Base-by-base conservation (phyloP, 306 rosid species). In the Acmispon strigosus region DNA sequence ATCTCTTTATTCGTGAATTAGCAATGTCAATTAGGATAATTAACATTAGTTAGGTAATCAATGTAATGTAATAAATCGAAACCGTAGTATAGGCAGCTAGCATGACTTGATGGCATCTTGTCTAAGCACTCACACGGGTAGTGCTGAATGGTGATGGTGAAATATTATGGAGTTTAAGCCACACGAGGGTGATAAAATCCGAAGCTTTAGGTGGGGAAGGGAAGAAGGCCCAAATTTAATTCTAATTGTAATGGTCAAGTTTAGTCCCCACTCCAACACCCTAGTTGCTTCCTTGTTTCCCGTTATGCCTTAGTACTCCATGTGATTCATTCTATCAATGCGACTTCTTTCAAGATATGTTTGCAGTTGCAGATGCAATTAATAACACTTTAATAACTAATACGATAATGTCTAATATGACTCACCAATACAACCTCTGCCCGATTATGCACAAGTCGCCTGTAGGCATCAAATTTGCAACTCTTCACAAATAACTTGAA, bases 121-220 rank as follows among this genome's bases (percentile, higher is more conserved):
- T 49, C 50, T 41, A 56, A 60, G 39, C 49, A 62, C n/a, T n/a
- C 84, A 75, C 88, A 75, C 87, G 90, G 69, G 90, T 76, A 85
- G 72, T 75, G 52, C 16, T 64, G 27, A 80, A 69, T 64, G 49
- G 12, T 13, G 85, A 83, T 76, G 69, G 78, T 61, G 83, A 85
- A 57, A 69, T 69, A 42, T 65, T 65, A 83, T 77, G 87, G 87
- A 82, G 75, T 77, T 82, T 41, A 20, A 76, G 66, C 57, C 85
- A 82, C 87, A 84, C 90, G 94, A 81, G 90, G 81, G 75, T 60
- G 79, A 58, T 53, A 76, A 74, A 53, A 56, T 57, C n/a, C n/a
- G 54, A 49, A 56, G 34, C 44, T 68, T 66, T 43, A 66, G 84
- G 79, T 45, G 9, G 66, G 57, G 13, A 58, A 39, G 66, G 57